phyloP scores from a whole-genome alignment of 768 basidiomycete species.

The Leccinum arenicola region DNA sequence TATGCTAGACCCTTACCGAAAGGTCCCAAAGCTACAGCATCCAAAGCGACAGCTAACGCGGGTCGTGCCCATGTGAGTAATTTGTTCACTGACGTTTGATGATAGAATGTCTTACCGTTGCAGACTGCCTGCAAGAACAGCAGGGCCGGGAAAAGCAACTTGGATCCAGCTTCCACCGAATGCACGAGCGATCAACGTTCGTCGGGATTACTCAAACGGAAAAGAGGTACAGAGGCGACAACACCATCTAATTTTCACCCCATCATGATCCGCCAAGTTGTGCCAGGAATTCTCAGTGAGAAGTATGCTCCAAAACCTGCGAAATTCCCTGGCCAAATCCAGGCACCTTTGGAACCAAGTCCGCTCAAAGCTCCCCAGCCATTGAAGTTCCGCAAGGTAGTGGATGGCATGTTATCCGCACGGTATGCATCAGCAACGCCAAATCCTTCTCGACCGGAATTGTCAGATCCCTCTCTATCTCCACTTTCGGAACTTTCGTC shows the following conservation, averaged over 20 bases:
- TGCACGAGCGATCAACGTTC: conserved; percentile 7
- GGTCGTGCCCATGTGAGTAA: conserved; percentile 20
- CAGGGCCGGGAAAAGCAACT: conserved; percentile 5
- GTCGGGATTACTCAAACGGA: conserved; percentile 32
- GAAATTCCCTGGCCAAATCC: conserved; percentile 14
- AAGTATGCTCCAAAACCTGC: conserved; percentile 29
- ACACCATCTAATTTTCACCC: conserved; percentile 24
- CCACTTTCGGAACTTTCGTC: conserved; percentile 28
- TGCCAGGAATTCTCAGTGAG: conserved; percentile 32
- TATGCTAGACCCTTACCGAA: conserved; percentile 43
- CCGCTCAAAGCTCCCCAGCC: conserved; percentile 25
- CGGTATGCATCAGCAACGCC: conserved; percentile 24
- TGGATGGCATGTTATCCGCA: conserved; percentile 35
- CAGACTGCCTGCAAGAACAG: conserved; percentile 11
- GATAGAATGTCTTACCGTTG: conserved; percentile 12
- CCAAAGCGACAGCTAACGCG: conserved; percentile 5
- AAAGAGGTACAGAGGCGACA: conserved; percentile 18
- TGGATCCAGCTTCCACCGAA: conserved; percentile 10
- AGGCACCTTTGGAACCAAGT: conserved; percentile 13
- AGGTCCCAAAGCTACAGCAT: conserved; percentile 2
- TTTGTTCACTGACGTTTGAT: background rate
- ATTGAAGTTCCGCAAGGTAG: conserved; percentile 39
- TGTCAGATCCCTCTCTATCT: conserved; percentile 8
- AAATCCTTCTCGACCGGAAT: conserved; percentile 8
- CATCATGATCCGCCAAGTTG: conserved; percentile 35